These are phyloP conservation scores for Venturia oleaginea DNA, from an alignment of 2,329 filamentous ascomycete species.

Conservation along the genomic window DNA sequence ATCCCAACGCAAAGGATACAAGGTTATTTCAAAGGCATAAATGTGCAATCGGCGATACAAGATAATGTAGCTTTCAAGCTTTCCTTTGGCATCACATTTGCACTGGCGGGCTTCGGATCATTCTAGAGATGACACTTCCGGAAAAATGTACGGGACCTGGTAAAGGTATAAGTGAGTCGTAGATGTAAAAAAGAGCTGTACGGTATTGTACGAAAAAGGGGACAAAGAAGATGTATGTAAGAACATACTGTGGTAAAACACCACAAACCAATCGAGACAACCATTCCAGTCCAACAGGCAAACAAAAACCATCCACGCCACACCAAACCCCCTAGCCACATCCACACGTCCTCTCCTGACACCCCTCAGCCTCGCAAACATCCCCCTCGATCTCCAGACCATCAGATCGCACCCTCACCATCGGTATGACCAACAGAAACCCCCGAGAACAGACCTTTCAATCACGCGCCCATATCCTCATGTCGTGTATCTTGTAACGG, in stretches of 20 bases:
- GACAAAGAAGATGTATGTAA: not conserved
- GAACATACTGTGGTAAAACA: not conserved
- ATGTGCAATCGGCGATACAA: constrained; percentile 44
- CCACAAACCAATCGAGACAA: no score
- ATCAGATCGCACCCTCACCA: no score
- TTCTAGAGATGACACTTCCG: constrained; percentile 31
- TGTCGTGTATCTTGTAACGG: not conserved
- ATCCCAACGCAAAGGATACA: constrained; percentile 41
- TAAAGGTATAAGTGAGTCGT: not conserved
- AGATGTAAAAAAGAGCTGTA: not conserved
- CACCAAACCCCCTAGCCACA: no score
- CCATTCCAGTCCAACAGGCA: no score
- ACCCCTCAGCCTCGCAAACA: no score
- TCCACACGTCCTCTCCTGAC: not conserved
- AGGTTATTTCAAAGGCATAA: constrained; percentile 40
- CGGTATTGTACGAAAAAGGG: not conserved
- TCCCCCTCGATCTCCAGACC: no score
- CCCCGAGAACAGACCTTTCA: no score
- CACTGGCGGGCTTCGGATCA: constrained; percentile 56
- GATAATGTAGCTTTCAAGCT: constrained; percentile 56
- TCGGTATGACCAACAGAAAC: not conserved
- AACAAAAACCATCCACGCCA: no score
- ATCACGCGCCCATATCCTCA: not conserved
- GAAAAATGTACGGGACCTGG: not conserved
- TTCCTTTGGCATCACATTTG: constrained; percentile 64